phyloP scores from a whole-genome alignment of 345 rosid species.

The Melastoma malabathricum region DNA sequence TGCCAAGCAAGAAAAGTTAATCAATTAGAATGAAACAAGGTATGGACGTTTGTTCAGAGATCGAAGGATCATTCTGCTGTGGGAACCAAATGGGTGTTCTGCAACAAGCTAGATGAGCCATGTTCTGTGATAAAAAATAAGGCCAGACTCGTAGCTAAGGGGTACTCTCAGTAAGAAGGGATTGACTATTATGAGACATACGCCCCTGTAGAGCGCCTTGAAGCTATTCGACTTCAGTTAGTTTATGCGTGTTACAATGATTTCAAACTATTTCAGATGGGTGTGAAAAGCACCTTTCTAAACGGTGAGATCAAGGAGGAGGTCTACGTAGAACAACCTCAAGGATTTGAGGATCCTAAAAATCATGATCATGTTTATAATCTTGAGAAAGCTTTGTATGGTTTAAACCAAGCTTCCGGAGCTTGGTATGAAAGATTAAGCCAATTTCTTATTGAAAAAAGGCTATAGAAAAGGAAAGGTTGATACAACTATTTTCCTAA shows the following conservation, averaged over 20 bases:
- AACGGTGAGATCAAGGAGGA: background rate
- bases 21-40: too few species aligned
- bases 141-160: too few species aligned
- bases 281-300: background rate
- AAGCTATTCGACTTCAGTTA: background rate
- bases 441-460: background rate
- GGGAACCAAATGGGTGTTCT: too few species aligned
- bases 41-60: too few species aligned
- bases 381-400: background rate
- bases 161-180: too few species aligned
- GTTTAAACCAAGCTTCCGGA: background rate
- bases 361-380: background rate
- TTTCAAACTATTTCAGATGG: background rate
- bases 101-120: too few species aligned
- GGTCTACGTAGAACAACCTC: constrained; percentile 1
- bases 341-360: background rate
- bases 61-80: too few species aligned
- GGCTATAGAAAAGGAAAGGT: background rate
- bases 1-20: too few species aligned
- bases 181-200: too few species aligned
- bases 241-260: background rate
- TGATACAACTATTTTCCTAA: background rate
- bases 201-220: too few species aligned
- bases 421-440: background rate
- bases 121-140: too few species aligned